Base-by-base conservation (phyloP, 495 filamentous ascomycete genomes). In the Aspergillus mulundensis region DNA sequence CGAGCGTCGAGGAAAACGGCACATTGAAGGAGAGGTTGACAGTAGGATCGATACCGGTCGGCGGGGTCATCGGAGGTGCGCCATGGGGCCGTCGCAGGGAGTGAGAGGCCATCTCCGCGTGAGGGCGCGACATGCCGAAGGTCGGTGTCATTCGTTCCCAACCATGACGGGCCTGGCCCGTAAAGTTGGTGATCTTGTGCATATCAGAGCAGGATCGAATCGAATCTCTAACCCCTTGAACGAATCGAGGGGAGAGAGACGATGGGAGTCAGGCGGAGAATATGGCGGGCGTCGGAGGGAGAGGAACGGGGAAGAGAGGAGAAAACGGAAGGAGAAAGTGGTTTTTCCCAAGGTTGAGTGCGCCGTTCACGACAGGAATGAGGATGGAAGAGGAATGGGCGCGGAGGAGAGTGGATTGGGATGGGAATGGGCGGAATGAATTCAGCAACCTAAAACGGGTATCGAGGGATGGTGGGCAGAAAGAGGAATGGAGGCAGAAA, bases 101-200 rank as follows among this genome's bases (percentile, higher is more conserved):
- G 58, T 77, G 81, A 50, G 81, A 81, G 68, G 86, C 78, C 81
- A 92, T 86, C 63, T 89, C 87, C 76, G 86, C 83, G 64, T 86
- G 85, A 65, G 86, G 84, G 66, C 84, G 77, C 57, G 84, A 87
- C 82, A 90, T 90, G 77, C 84, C 84, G 66, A 90, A 89, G 55
- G 89, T 87, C 60, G 87, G 89, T 66, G 83, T 84, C 84, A 94
- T 93, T 80, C 89, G 85, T 77, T 95, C 90, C 81, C 87, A 89
- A 81, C 90, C 92, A 84, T 95, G 90, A 78, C 91, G 88, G 81
- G 84, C 84, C 60, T 77, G 75, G 69, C 84, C 83, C 61, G 84
- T 85, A 65, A 95, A 90, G 75, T 89, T 92, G 73, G 87, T 84
- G 67, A 96, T 86, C 77, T 93, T 95, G 80, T 95, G 92, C 91